phyloP scores from a whole-genome alignment of 441 rosid genomes.

The Jatropha multifida region DNA sequence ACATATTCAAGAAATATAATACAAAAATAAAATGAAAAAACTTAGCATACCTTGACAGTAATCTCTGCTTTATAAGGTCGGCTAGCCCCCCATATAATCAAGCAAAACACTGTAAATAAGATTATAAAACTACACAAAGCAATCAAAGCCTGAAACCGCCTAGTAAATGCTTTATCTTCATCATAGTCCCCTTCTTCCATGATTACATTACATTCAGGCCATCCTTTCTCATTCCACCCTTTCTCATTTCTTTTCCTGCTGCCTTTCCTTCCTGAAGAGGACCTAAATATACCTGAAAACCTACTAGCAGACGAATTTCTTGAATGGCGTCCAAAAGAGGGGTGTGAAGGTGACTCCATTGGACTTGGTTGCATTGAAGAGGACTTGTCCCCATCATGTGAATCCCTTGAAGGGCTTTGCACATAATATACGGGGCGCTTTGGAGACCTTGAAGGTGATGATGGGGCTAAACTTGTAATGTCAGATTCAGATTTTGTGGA shows the following conservation, averaged over 20 bases:
- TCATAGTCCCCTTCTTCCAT: slow-evolving; percentile 77
- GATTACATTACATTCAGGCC: slow-evolving; percentile 85
- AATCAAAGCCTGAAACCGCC: slow-evolving; percentile 61
- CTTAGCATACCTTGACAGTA: slow-evolving; percentile 52
- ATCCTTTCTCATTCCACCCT: slow-evolving; percentile 78
- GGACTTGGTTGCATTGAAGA: slow-evolving; percentile 75
- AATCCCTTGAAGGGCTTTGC: slow-evolving; percentile 85
- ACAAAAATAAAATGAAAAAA: background rate
- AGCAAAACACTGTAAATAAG: slow-evolving; percentile 76
- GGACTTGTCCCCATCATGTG: slow-evolving; percentile 75
- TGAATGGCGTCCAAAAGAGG: slow-evolving; percentile 70
- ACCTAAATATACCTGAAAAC: slow-evolving; percentile 76
- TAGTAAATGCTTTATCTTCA: slow-evolving; percentile 50
- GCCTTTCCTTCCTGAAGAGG: slow-evolving; percentile 66
- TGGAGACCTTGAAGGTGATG: slow-evolving; percentile 65
- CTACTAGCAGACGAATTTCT: slow-evolving; percentile 81
- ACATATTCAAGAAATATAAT: background rate
- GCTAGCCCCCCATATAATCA: slow-evolving; percentile 92
- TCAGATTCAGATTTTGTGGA: slow-evolving; percentile 70
- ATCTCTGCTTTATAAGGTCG: slow-evolving; percentile 77
- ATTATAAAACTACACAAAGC: slow-evolving; percentile 51
- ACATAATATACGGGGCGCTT: slow-evolving; percentile 66
- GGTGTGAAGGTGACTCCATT: slow-evolving; percentile 84
- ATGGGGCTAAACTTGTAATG: slow-evolving; percentile 67
- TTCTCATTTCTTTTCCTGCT: slow-evolving; percentile 55